phyloP scores from a whole-genome alignment of 176 grass and related monocot species.

The Luzula sylvatica region DNA sequence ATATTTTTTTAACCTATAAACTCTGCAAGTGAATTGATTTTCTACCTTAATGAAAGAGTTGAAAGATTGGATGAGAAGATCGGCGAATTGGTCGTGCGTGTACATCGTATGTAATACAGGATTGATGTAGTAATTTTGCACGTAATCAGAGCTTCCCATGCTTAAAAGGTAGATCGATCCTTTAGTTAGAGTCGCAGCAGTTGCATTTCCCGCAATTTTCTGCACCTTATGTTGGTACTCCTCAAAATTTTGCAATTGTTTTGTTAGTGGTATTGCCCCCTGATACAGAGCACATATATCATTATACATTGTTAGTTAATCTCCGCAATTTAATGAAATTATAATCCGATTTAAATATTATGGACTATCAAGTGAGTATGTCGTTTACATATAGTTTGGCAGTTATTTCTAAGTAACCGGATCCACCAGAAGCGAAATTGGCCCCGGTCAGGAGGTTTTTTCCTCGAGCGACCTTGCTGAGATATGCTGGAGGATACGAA shows the following conservation, averaged over 20 bases:
- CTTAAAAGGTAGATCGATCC: conserved; percentile 77
- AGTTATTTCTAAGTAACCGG: conserved; percentile 76
- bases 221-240: conserved; percentile 60
- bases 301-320: neutral
- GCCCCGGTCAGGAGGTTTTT: conserved; percentile 63
- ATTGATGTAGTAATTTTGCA: conserved; percentile 97
- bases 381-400: conserved; percentile 49
- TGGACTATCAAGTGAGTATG: neutral
- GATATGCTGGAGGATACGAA: conserved; percentile 84
- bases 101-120: conserved; percentile 39
- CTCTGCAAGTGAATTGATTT: neutral
- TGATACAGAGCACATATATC: conserved; percentile 6
- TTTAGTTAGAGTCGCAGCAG: conserved; percentile 38
- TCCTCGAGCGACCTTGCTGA: conserved; percentile 52
- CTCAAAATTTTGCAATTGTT: conserved; percentile 52
- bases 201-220: conserved; percentile 33
- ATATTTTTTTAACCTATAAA: neutral
- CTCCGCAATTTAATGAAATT: too few relatives aligned
- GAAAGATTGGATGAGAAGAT: conserved; percentile 60
- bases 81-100: conserved; percentile 57
- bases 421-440: conserved; percentile 83
- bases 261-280: conserved; percentile 57
- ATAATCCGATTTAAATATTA: too few relatives aligned
- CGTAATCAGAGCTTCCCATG: conserved; percentile 75
- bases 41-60: conserved; percentile 57